Conservation (phyloP, 768 basidiomycete genomes). For the Cyathus striatus region DNA sequence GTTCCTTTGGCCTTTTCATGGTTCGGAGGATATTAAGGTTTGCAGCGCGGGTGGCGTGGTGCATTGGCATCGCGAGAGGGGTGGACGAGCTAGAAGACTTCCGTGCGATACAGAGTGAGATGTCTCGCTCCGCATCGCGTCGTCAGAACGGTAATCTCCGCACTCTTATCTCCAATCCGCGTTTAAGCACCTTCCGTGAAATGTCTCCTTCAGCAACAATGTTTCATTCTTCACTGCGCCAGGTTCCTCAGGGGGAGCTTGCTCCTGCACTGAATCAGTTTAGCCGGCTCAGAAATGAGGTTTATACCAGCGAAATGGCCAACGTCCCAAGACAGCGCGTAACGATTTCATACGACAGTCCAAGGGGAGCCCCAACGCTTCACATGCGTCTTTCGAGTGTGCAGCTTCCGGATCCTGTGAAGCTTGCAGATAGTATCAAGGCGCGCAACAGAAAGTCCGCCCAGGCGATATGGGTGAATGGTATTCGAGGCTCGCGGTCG, state of each 20-base stretch:
- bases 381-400: slow-evolving; percentile 51
- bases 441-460: no score
- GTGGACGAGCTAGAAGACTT: slow-evolving; percentile 54
- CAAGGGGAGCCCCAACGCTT: slow-evolving; percentile 44
- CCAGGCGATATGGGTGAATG: no score
- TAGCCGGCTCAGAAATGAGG: not conserved
- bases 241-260: slow-evolving; percentile 13
- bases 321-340: slow-evolving; percentile 33
- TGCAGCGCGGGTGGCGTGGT: slow-evolving; percentile 45
- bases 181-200: slow-evolving; percentile 47
- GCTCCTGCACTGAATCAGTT: not conserved
- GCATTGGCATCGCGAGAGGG: slow-evolving; percentile 68
- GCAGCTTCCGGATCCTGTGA: slow-evolving; percentile 32
- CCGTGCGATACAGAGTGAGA: slow-evolving; percentile 34
- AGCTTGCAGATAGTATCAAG: slow-evolving; percentile 19
- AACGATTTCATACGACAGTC: slow-evolving; percentile 40
- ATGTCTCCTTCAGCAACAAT: slow-evolving; percentile 39
- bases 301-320: slow-evolving; percentile 11
- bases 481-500: no score
- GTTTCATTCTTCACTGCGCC: slow-evolving; percentile 27
- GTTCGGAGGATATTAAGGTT: slow-evolving; percentile 56
- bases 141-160: slow-evolving; percentile 26
- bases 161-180: slow-evolving; percentile 50
- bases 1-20: slow-evolving; percentile 47
- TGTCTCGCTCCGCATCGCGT: slow-evolving; percentile 6